Conservation (phyloP, 257 asterid genomes). For the Rhazya stricta region DNA sequence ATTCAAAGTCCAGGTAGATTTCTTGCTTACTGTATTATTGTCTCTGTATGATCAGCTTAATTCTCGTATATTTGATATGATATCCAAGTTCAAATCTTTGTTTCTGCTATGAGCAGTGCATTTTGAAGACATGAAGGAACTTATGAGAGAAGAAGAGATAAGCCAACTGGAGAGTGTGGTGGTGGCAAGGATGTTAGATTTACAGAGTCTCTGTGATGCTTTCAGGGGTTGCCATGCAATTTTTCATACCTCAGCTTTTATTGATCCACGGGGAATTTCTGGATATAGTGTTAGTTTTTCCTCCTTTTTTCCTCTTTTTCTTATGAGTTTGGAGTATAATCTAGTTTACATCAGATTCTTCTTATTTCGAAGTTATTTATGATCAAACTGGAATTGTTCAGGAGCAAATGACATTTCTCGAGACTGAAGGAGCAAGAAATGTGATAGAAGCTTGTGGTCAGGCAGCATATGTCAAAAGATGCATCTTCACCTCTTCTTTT, state of each 20-base stretch:
- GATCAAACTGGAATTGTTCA: constrained; percentile 9
- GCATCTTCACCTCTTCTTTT: constrained; percentile 32
- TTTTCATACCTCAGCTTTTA: constrained; percentile 35
- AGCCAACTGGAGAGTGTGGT: constrained; percentile 27
- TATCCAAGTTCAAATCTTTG: background rate
- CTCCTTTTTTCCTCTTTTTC: background rate
- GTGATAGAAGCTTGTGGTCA: constrained; percentile 32
- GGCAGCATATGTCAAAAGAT: constrained; percentile 25
- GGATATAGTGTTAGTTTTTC: constrained; percentile 27
- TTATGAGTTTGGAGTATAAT: background rate
- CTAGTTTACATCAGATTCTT: background rate
- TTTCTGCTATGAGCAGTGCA: constrained; percentile 12
- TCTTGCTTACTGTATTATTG: background rate
- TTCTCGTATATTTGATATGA: background rate
- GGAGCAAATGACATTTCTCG: constrained; percentile 33
- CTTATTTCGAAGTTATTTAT: background rate
- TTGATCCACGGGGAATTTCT: constrained; percentile 34
- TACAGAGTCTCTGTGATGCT: constrained; percentile 26
- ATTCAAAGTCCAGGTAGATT: constrained; percentile 21
- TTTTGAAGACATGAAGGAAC: constrained; percentile 31
- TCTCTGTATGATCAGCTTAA: background rate
- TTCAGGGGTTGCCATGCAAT: constrained; percentile 32
- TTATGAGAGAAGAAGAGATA: constrained; percentile 29
- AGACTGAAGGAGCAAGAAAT: constrained; percentile 35
- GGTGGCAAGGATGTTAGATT: constrained; percentile 26